A percentile compares a stretch with the other conserved stretches of the same genome.
These are phyloP conservation scores for Ceratocystis alfenasii DNA, from an alignment of 2,329 filamentous ascomycete genomes.

Conservation along the genomic window DNA sequence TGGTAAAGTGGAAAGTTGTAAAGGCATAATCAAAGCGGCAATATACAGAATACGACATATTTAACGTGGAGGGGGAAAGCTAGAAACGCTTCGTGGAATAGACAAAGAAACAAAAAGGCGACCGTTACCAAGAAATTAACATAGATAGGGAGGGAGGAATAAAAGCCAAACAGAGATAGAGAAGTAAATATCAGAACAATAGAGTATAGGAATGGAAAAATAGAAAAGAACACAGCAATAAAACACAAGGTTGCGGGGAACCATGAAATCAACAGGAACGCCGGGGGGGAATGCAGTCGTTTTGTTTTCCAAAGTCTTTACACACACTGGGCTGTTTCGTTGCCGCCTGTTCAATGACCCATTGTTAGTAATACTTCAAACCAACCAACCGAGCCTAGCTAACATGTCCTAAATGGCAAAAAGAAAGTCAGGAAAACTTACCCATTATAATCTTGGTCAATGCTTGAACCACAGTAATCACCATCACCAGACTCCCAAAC, in stretches of 20 bases:
- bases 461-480: constrained; percentile 64
- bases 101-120: neutral
- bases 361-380: neutral
- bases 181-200: neutral
- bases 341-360: neutral
- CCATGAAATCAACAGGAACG: constrained; percentile 13
- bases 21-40: neutral
- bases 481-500: constrained; percentile 73
- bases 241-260: neutral
- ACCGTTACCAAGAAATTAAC: neutral
- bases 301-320: constrained; percentile 5
- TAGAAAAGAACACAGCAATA: neutral
- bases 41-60: neutral
- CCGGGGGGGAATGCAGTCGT: constrained; percentile 13
- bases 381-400: too few species aligned
- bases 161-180: neutral
- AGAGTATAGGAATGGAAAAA: neutral
- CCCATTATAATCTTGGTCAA: constrained; percentile 52
- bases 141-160: constrained; percentile 1
- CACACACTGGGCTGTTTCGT: constrained; percentile 17
- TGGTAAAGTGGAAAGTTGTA: too few species aligned
- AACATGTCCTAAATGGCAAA: too few species aligned
- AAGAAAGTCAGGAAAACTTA: constrained; percentile 26
- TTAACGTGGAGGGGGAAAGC: too few species aligned
- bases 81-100: neutral